These are phyloP conservation scores for Metroxylon sagu DNA, from an alignment of 176 grass and related monocot species.

Conservation along the genomic window DNA sequence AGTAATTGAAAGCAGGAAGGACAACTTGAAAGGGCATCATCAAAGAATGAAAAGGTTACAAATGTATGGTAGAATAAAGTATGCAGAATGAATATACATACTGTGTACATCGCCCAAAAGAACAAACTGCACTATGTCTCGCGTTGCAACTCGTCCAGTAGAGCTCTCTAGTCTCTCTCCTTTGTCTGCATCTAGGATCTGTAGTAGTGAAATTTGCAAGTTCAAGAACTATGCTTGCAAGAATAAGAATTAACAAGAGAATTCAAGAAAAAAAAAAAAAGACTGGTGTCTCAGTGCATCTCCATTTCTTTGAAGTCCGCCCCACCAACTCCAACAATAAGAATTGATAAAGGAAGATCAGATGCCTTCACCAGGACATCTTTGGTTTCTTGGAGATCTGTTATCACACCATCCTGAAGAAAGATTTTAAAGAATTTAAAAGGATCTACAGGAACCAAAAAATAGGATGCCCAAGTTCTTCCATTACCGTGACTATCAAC, in stretches of 20 bases:
- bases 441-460: neutral
- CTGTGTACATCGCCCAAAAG: no score
- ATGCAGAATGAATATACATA: no score
- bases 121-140: slow-evolving; percentile 90
- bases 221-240: slow-evolving; percentile 4
- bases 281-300: slow-evolving; percentile 24
- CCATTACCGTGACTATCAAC: slow-evolving; percentile 70
- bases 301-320: slow-evolving; percentile 99
- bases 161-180: slow-evolving; percentile 82
- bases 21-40: no score
- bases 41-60: no score
- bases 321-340: slow-evolving; percentile 89
- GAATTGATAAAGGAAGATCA: slow-evolving; percentile 87
- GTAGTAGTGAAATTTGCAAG: slow-evolving; percentile 17
- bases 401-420: slow-evolving; percentile 90
- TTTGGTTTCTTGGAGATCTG: slow-evolving; percentile 97
- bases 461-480: slow-evolving; percentile 9
- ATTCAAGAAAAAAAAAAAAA: neutral
- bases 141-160: slow-evolving; percentile 67
- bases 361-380: slow-evolving; percentile 90
- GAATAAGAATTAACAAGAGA: neutral
- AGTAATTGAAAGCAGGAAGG: neutral
- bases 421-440: slow-evolving; percentile 26
- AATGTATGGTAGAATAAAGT: no score
- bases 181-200: slow-evolving; percentile 97